Base-by-base conservation (phyloP, 148 eudicot genomes). In the Rhododendron ferrugineum region DNA sequence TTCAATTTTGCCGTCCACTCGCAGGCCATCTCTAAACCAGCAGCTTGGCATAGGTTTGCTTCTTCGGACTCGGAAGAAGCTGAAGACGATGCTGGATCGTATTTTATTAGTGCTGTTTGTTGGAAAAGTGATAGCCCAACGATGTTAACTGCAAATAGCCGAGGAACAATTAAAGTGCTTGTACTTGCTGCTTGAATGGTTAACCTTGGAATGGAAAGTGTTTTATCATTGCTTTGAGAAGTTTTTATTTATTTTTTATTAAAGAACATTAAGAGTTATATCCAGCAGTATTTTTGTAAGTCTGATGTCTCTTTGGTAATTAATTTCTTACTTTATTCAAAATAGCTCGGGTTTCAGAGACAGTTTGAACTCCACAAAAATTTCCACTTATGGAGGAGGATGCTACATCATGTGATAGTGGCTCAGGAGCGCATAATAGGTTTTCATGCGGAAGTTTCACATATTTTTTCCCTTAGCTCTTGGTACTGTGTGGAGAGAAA, bases 91-190 rank as follows among this genome's bases (percentile, higher is more conserved):
- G 81, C 85, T 36, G 97, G 98, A 28, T 91, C 95, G 5, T 87
- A 91, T 85, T 96, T 96, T 88, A 91, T 91, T 32, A 96, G 98
- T 84, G 92, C 98, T 22, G 98, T 93, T 34, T 91, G 95, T 86
- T 96, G 98, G 97, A 94, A 93, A 89, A 92, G 91, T 79, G 94
- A 93, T 74, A 93, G 94, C 88, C 92, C 94, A 14, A 91, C 94
- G 0, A 86, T 96, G 90, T 77, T 96, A 87, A 91, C 95, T 49
- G 98, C 98, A 7, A 96, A 94, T 82, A 94, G 98, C 88, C 94
- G 89, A 66, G 98, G 98, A 85, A 91, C 92, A 2, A 92, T 94
- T 78, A 94, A 90, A 88, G 92, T 93, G 42, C 93, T 96, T 30
- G 89, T 92, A 23, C 95, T 96, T 28, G 93, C 95, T 34, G 86